Percentiles rank a stretch among this genome's conserved stretches.
Conservation (phyloP, 179 eudicot genomes). For the Gypsophila paniculata region DNA sequence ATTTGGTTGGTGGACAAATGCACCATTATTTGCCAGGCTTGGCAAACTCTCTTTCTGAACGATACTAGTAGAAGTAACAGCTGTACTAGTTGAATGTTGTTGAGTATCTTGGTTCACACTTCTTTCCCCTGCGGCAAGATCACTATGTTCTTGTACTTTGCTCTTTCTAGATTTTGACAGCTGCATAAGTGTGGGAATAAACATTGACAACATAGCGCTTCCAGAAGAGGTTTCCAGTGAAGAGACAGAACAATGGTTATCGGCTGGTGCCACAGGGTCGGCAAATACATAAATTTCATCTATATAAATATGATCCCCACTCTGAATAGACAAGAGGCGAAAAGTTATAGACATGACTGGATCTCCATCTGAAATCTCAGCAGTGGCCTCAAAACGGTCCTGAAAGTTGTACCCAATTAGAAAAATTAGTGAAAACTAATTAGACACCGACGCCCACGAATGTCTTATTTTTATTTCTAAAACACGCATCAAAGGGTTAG, state of each 20-base stretch:
- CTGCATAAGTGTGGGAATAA: slow-evolving; percentile 80
- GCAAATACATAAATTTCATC: slow-evolving; percentile 86
- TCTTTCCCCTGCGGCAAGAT: slow-evolving; percentile 24
- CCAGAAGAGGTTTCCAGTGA: slow-evolving; percentile 40
- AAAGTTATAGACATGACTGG: slow-evolving; percentile 64
- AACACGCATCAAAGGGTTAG: neutral
- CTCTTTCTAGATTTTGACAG: slow-evolving; percentile 55
- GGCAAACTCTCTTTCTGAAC: slow-evolving; percentile 23
- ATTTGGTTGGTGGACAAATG: slow-evolving; percentile 25
- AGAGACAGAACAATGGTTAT: slow-evolving; percentile 37
- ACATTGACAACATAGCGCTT: slow-evolving; percentile 74
- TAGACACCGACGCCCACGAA: neutral
- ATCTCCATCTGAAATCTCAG: slow-evolving; percentile 82
- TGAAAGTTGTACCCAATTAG: slow-evolving; percentile 27
- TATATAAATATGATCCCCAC: slow-evolving; percentile 46
- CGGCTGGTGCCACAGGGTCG: slow-evolving; percentile 49
- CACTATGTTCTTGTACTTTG: slow-evolving; percentile 31
- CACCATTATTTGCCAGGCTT: slow-evolving; percentile 12
- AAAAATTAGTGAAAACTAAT: slow-evolving; percentile 5
- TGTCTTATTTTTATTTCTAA: neutral
- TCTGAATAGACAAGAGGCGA: slow-evolving; percentile 75
- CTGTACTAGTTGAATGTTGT: slow-evolving; percentile 20
- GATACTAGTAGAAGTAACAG: slow-evolving; percentile 8
- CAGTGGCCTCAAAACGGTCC: slow-evolving; percentile 90
- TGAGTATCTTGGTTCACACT: slow-evolving; percentile 24